These are phyloP conservation scores for Fusarium sulawesiense DNA, from an alignment of 2,329 filamentous ascomycete genomes.

Conservation along the genomic window DNA sequence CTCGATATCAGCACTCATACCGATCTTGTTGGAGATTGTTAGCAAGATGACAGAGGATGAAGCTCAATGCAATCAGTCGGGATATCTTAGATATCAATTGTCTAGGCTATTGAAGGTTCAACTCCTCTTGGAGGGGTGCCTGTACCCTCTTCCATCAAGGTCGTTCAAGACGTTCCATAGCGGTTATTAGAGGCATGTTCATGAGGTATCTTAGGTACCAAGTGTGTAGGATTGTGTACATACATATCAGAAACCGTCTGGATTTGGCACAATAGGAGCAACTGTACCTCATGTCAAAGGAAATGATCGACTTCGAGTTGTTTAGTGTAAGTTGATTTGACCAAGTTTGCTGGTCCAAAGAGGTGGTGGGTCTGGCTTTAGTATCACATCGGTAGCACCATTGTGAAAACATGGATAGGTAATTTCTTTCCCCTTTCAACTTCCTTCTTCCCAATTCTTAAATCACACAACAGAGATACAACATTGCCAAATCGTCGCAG, in stretches of 20 bases:
- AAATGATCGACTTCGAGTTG: slow-evolving; percentile 10
- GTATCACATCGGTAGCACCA: background rate
- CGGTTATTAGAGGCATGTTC: background rate
- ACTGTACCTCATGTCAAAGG: background rate
- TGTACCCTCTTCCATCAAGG: background rate
- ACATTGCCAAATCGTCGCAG: background rate
- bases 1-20: background rate
- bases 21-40: background rate
- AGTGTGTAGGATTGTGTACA: background rate
- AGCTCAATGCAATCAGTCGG: background rate
- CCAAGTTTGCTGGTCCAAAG: slow-evolving; percentile 10
- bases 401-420: background rate
- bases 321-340: slow-evolving; percentile 29
- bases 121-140: background rate
- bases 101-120: background rate
- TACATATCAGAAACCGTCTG: background rate
- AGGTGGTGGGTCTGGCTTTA: slow-evolving; percentile 21
- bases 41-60: background rate
- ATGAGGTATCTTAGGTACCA: background rate
- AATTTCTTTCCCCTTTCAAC: slow-evolving; percentile 1
- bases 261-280: background rate
- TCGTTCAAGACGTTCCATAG: background rate
- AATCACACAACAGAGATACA: background rate
- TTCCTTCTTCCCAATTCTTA: background rate
- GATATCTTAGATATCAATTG: background rate